Conservation (phyloP, 148 eudicot genomes). For the Rhododendron ovatum region DNA sequence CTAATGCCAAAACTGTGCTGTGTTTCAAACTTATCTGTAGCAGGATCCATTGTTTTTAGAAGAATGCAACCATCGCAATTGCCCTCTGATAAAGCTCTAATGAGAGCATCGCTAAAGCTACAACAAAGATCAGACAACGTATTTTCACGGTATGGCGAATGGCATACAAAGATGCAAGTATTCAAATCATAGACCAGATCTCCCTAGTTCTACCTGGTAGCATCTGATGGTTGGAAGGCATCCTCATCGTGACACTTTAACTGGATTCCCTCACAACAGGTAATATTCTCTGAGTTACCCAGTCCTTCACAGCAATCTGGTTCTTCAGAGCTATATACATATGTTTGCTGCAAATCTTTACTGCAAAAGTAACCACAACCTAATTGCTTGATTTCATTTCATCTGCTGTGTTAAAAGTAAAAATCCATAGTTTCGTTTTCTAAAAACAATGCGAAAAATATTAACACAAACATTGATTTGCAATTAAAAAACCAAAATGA, state of each 20-base stretch:
- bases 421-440: neutral
- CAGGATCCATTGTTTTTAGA: conserved; percentile 6
- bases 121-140: neutral
- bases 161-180: neutral
- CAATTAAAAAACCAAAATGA: neutral
- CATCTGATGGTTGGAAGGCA: conserved; percentile 11
- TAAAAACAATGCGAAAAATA: neutral
- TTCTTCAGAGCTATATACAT: neutral
- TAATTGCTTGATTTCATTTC: conserved; percentile 10
- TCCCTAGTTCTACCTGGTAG: conserved; percentile 4
- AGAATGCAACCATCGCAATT: neutral
- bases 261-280: neutral
- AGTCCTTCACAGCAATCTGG: neutral
- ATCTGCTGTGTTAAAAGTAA: neutral
- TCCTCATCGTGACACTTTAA: neutral
- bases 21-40: conserved; percentile 17
- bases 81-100: conserved; percentile 12
- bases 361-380: conserved; percentile 11
- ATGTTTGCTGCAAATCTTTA: neutral
- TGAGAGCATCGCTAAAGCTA: conserved; percentile 12
- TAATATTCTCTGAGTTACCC: neutral
- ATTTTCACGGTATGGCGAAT: neutral
- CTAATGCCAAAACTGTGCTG: conserved; percentile 15
- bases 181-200: neutral
- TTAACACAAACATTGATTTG: neutral